These are phyloP conservation scores for Trypethelium eluteriae DNA, from an alignment of 495 filamentous ascomycete species.

Conservation along the genomic window DNA sequence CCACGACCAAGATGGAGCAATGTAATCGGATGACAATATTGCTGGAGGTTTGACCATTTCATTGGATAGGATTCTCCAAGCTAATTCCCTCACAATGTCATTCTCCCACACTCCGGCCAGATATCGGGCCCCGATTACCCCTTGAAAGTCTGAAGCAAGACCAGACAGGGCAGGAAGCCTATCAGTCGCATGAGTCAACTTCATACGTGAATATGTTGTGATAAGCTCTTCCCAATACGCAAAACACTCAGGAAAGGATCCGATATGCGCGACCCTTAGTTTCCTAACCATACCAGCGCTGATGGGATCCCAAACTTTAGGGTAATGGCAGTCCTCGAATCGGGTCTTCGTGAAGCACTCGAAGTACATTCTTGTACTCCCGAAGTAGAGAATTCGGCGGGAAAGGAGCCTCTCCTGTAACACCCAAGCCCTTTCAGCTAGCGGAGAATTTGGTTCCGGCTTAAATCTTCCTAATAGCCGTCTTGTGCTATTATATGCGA, in stretches of 20 bases:
- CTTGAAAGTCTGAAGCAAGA: not conserved
- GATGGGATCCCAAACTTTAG: not conserved
- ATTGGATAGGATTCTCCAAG: not conserved
- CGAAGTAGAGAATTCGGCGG: slow-evolving; percentile 6
- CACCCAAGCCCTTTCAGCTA: not conserved
- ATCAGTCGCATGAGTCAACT: not conserved
- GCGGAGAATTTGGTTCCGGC: not conserved
- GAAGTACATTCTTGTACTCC: not conserved
- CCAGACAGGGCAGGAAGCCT: not conserved
- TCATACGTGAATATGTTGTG: not conserved
- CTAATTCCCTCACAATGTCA: too few relatives aligned
- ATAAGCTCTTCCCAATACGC: not conserved
- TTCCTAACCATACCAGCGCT: too few relatives aligned
- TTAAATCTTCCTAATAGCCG: not conserved
- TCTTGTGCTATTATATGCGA: not conserved
- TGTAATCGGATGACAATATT: not conserved
- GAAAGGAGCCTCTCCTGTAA: slow-evolving; percentile 9
- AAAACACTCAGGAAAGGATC: too few relatives aligned
- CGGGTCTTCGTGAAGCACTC: not conserved
- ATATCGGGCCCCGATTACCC: not conserved
- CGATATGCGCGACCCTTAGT: not conserved
- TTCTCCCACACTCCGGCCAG: not conserved
- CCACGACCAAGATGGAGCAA: not conserved
- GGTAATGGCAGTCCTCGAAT: not conserved
- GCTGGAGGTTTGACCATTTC: not conserved